phyloP scores from a whole-genome alignment of 306 rosid species.

The Alnus rubra region DNA sequence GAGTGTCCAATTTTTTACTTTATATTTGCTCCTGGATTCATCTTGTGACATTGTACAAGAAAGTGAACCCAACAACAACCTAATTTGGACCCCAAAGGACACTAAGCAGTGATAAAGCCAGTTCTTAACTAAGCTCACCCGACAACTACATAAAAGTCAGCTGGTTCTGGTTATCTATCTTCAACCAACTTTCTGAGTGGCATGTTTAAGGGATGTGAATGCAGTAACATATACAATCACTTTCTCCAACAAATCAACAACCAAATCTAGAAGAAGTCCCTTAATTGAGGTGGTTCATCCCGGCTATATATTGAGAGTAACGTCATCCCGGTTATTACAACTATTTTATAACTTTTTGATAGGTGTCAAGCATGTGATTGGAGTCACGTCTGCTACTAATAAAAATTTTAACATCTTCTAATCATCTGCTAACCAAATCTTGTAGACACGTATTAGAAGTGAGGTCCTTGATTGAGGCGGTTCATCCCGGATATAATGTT shows the following conservation, averaged over 20 bases:
- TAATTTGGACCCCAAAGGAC: not conserved
- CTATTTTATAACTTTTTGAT: too few relatives aligned
- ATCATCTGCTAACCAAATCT: too few relatives aligned
- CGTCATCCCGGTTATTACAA: too few relatives aligned
- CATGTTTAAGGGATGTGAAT: not conserved
- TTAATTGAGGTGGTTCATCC: too few relatives aligned
- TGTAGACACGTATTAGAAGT: too few relatives aligned
- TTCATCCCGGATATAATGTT: too few relatives aligned
- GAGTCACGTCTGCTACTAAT: too few relatives aligned
- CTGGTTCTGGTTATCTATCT: not conserved
- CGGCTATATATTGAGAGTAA: too few relatives aligned
- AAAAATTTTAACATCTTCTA: too few relatives aligned
- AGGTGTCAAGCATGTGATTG: too few relatives aligned
- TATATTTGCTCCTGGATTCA: not conserved
- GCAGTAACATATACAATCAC: not conserved
- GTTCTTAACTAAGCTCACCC: not conserved
- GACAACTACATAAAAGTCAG: not conserved
- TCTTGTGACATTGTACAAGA: not conserved
- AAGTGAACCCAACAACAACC: not conserved
- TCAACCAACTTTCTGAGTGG: slow-evolving; percentile 1
- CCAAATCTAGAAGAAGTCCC: too few relatives aligned
- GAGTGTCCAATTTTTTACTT: not conserved
- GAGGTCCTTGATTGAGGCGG: too few relatives aligned
- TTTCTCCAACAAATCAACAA: not conserved
- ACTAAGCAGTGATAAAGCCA: not conserved